Base-by-base conservation (phyloP, 768 basidiomycete species). In the Holtermannia corniformis region DNA sequence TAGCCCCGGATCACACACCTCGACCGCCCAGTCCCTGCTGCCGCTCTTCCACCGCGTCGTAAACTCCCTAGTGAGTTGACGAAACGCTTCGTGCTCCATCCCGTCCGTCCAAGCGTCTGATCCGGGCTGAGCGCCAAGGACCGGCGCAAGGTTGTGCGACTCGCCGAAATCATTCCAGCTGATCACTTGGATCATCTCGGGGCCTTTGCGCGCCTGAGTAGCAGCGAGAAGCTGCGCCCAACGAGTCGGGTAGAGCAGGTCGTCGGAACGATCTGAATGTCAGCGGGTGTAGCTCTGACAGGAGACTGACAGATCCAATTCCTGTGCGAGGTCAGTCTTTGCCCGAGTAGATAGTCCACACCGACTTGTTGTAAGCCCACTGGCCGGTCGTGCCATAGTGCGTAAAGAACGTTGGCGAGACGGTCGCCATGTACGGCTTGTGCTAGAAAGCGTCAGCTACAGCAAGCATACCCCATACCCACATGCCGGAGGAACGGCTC, bases 111-210 rank as follows among this genome's bases (percentile, higher is more conserved):
- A 73, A 1, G 42, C 26, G n/a, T 72, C 63, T 2, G 63, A 64
- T 3, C 70, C 71, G 1, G 72, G 72, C 40, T 73, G 69, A 32
- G 63, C 64, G 4, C 70, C 70, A 2, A 60, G 41, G 14, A 71
- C 45, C 7, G 72, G 72, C 1, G 65, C 70, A 24, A 73, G 64
- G 26, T 59, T 57, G 41, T 70, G 67, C 7, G 61, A 65, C 47
- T 72, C 71, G 21, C 72, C 72, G 44, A 56, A 67, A 54, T 73
- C 72, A 56, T 73, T 73, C 72, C 72, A 73, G 43, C 61, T 67
- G 43, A 73, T 63, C 13, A 72, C 57, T 47, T 72, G 65, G 5
- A 73, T 65, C 24, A 71, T 62, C n/a, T 62, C 53, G 1, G 70
- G 71, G 27, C 48, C 52, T 37, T 54, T 37, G 32, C 32, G 20